Base-by-base conservation (phyloP, 371 early-diverging fungal species). In the Syncephalastrum racemosum region DNA sequence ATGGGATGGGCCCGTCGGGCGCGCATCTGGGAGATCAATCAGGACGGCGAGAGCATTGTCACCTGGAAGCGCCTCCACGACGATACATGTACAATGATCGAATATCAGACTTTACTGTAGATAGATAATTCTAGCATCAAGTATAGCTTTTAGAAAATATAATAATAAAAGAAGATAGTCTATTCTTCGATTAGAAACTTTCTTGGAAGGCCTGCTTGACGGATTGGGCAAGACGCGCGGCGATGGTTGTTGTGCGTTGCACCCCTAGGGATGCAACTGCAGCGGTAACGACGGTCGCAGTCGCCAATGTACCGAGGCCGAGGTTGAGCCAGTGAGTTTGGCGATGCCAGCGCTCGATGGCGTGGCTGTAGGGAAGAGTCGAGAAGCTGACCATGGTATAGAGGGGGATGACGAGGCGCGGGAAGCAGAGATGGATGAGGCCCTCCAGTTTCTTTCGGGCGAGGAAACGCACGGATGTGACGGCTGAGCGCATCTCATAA, bases 381-480 rank as follows among this genome's bases (percentile, higher is more conserved):
- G 93, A 81, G 70, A 98, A 98, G 50, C 90, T 89, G 44, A 98
- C 95, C 97, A 98, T 96, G 19, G 95, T 92, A 62, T 98, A 98
- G 15, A 98, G 80, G 23, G 98, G 98, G 36, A 93, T 88, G 14
- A 95, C 75, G 19, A 58, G 41, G 0, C 60, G 64, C 1, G 98
- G 98, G 50, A 94, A 72, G 39, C 83, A 31, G 12, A 77, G 58
- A 63, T 96, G 91, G 61, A 97, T 60, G 57, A 68, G 63, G 10
- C 78, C 82, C 73, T 96, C 97, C 7, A 98, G 62, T 43, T 70
- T 76, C 69, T 93, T 94, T 20, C 94, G 79, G 31, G 88, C 60
- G 53, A 91, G 63, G 65, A 90, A 98, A 4, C 70, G 57, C 8
- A 73, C 71, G 45, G 82, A 85, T 0, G 85, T 85, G 2, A 98